These are phyloP conservation scores for Ambrosia hybrid DNA, from an alignment of 140 eudicot genomes.

Conservation along the genomic window DNA sequence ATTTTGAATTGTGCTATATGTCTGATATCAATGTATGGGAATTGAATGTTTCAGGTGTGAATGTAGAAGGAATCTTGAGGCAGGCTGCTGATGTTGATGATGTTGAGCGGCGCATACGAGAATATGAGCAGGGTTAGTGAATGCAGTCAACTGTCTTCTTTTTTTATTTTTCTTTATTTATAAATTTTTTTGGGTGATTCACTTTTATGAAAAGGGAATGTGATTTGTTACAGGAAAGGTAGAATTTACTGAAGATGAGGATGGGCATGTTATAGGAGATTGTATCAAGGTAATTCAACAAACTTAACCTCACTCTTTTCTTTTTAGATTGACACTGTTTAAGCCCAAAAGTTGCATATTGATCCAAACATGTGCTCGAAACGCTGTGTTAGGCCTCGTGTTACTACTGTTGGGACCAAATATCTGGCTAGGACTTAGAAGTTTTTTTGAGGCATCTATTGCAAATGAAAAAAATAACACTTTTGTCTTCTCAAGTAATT, in stretches of 20 bases:
- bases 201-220: neutral
- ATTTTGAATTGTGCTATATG: too few species aligned
- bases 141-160: neutral
- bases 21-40: too few species aligned
- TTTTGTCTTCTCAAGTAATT: too few species aligned
- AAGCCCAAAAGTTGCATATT: neutral
- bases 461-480: too few species aligned
- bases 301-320: neutral
- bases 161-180: too few species aligned
- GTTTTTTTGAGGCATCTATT: too few species aligned
- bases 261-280: constrained; percentile 89
- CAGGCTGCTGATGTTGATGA: constrained; percentile 98
- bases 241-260: constrained; percentile 77
- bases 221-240: constrained; percentile 55
- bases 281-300: constrained; percentile 68
- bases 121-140: constrained; percentile 80
- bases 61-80: constrained; percentile 89
- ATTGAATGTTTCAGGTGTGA: constrained; percentile 53
- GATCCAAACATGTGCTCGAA: neutral
- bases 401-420: too few species aligned
- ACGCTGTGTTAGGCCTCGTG: too few species aligned
- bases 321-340: too few species aligned
- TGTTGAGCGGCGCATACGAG: constrained; percentile 81
- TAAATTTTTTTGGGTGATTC: neutral
- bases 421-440: too few species aligned